phyloP scores from a whole-genome alignment of 2,329 filamentous ascomycete genomes.

The Aschersonia sp. region DNA sequence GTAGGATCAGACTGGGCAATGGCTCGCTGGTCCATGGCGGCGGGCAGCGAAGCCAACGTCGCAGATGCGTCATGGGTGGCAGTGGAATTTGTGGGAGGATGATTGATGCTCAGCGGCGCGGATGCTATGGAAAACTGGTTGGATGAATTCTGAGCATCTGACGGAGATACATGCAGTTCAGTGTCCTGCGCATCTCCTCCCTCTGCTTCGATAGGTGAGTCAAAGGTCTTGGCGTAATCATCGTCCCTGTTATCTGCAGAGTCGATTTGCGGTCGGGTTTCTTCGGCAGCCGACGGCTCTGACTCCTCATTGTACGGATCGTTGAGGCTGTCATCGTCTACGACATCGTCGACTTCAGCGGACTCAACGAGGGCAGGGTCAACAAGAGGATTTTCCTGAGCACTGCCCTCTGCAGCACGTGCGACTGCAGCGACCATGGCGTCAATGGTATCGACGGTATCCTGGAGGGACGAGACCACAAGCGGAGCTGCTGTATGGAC shows the following conservation, averaged over 20 bases:
- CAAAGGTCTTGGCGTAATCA: slow-evolving; percentile 36
- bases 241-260: slow-evolving; percentile 21
- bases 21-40: slow-evolving; percentile 9
- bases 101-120: slow-evolving; percentile 20
- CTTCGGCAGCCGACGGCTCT: slow-evolving; percentile 8
- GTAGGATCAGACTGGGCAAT: slow-evolving; percentile 1
- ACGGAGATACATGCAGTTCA: slow-evolving; percentile 28
- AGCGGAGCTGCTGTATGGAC: slow-evolving; percentile 30
- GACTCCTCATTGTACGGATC: slow-evolving; percentile 29
- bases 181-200: slow-evolving; percentile 20
- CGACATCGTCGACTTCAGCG: slow-evolving; percentile 6
- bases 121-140: slow-evolving; percentile 24
- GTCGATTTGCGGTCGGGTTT: slow-evolving; percentile 14
- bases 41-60: slow-evolving; percentile 5
- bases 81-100: slow-evolving; percentile 14
- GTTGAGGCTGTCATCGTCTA: slow-evolving; percentile 28
- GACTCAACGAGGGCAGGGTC: slow-evolving; percentile 15
- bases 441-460: slow-evolving; percentile 35
- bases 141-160: slow-evolving; percentile 22
- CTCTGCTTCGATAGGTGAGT: slow-evolving; percentile 27
- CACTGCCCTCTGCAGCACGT: slow-evolving; percentile 9
- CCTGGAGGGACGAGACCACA: slow-evolving; percentile 34
- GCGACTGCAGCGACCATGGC: slow-evolving; percentile 26
- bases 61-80: slow-evolving; percentile 18
- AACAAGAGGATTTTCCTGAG: slow-evolving; percentile 13